phyloP scores from a whole-genome alignment of 768 basidiomycete species.

The Russula griseocarnosa region DNA sequence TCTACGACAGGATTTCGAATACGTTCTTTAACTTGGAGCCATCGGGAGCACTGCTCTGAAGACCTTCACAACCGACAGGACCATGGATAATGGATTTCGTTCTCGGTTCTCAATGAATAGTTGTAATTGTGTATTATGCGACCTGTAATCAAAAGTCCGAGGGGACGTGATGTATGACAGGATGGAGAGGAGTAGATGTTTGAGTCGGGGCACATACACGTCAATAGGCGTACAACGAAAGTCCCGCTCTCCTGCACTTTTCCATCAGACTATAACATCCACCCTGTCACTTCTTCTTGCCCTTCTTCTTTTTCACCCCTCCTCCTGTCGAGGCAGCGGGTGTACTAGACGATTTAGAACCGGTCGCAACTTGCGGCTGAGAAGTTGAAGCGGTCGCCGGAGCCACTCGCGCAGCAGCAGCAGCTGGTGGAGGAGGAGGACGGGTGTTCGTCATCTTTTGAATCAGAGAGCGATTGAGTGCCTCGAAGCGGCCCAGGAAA shows the following conservation, averaged over 20 bases:
- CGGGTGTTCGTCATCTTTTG: conserved; percentile 76
- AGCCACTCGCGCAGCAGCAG: conserved; percentile 13
- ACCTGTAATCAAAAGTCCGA: conserved; percentile 1
- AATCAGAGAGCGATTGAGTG: conserved; percentile 81
- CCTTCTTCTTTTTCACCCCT: conserved; percentile 79
- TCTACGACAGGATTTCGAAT: conserved; percentile 50
- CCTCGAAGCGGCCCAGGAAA: conserved; percentile 94
- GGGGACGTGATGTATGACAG: not conserved
- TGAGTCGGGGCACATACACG: conserved; percentile 2
- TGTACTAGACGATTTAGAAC: conserved; percentile 15
- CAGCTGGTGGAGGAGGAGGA: not conserved
- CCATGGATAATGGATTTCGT: not conserved
- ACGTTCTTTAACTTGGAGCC: conserved; percentile 28
- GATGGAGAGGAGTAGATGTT: not conserved
- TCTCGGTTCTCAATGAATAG: not conserved
- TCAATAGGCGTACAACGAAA: not conserved
- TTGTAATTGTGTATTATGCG: not conserved
- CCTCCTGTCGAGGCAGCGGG: conserved; percentile 42
- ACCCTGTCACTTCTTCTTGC: conserved; percentile 68
- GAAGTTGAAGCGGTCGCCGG: conserved; percentile 4
- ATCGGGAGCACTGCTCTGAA: conserved; percentile 27
- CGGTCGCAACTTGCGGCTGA: conserved; percentile 11
- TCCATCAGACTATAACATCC: not conserved
- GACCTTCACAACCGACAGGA: not conserved
- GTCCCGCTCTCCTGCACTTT: not conserved